Conservation (phyloP, 176 grass and related monocot species). For the Chrysopogon serrulatus region DNA sequence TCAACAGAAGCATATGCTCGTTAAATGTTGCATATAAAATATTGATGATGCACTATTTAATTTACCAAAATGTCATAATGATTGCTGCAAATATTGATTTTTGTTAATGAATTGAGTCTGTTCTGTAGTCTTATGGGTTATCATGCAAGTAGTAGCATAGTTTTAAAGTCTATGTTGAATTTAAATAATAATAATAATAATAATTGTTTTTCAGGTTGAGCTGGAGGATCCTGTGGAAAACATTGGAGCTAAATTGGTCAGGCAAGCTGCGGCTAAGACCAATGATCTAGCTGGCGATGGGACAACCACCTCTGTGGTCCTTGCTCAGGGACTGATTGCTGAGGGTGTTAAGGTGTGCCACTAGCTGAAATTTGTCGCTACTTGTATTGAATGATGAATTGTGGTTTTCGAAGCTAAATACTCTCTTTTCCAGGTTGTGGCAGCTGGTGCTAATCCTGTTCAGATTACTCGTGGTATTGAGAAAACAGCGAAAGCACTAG, state of each 20-base stretch:
- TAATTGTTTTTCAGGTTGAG: constrained; percentile 55
- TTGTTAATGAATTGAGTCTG: not conserved
- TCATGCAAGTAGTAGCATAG: not conserved
- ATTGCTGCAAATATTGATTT: not conserved
- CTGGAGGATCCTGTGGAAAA: constrained; percentile 95
- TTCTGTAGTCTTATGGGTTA: not conserved
- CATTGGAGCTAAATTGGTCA: constrained; percentile 95
- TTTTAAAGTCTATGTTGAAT: not conserved
- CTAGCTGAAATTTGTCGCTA: not conserved
- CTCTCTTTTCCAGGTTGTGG: constrained; percentile 65
- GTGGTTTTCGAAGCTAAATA: not conserved
- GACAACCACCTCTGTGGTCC: constrained; percentile 95
- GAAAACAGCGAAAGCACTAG: constrained; percentile 84
- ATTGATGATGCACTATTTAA: not conserved
- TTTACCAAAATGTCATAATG: not conserved
- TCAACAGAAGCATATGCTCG: not conserved
- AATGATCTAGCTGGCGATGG: constrained; percentile 95
- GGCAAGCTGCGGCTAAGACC: constrained; percentile 96
- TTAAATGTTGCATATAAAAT: not conserved
- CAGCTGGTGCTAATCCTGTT: constrained; percentile 94
- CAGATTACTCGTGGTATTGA: constrained; percentile 97
- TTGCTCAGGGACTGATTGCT: constrained; percentile 94
- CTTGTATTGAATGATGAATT: not conserved
- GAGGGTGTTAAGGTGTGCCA: constrained; percentile 83
- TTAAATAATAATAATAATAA: not conserved